phyloP scores from a whole-genome alignment of 2,329 filamentous ascomycete species.

The Hypoxylon sp. region DNA sequence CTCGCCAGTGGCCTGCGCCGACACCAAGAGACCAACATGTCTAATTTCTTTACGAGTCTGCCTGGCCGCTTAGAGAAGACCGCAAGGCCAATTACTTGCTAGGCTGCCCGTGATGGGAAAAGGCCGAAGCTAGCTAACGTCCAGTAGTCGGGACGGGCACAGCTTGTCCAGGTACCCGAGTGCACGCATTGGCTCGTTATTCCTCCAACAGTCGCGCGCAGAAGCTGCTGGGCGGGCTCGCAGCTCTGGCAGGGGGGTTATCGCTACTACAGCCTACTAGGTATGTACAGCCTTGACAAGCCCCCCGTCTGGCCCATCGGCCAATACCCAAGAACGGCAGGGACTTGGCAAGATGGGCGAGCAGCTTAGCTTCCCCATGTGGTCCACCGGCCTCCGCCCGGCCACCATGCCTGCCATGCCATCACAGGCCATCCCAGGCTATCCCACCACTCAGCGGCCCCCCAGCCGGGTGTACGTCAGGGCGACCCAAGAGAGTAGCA shows the following conservation, averaged over 20 bases:
- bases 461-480: constrained; percentile 27
- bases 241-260: constrained; percentile 21
- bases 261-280: no score
- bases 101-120: no score
- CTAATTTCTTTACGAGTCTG: constrained; percentile 1
- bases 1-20: constrained; percentile 5
- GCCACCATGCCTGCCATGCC: constrained; percentile 6
- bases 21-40: background rate
- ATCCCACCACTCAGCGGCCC: constrained; percentile 24
- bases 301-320: constrained; percentile 8
- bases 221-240: constrained; percentile 9
- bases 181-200: constrained; percentile 8
- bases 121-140: constrained; percentile 30
- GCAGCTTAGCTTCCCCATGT: constrained; percentile 31
- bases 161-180: constrained; percentile 28
- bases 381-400: constrained; percentile 27
- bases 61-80: background rate
- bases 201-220: constrained; percentile 26
- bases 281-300: constrained; percentile 9
- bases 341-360: constrained; percentile 31
- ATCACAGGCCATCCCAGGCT: no score
- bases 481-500: constrained; percentile 22
- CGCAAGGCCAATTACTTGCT: constrained; percentile 2
- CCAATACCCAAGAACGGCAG: background rate
- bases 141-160: constrained; percentile 30